phyloP scores from a whole-genome alignment of 257 asterid species.

The Solanum etuberosum region DNA sequence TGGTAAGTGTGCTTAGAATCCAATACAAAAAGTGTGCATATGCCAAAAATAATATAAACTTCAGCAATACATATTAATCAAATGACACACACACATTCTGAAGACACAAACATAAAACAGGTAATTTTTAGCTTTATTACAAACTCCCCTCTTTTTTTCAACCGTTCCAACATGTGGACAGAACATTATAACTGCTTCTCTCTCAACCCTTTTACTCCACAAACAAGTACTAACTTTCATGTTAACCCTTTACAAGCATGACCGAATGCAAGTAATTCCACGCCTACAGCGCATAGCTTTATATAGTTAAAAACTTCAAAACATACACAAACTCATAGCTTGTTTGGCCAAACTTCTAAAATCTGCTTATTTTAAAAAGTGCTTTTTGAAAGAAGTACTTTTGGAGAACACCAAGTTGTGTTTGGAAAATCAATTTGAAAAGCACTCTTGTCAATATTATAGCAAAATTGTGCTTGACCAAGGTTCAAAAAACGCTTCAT shows the following conservation, averaged over 20 bases:
- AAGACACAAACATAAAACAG: background rate
- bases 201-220: background rate
- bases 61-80: background rate
- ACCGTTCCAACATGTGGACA: background rate
- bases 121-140: background rate
- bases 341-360: background rate
- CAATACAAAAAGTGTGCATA: background rate
- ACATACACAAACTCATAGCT: background rate
- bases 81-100: background rate
- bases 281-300: background rate
- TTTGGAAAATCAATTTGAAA: background rate
- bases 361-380: background rate
- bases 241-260: background rate
- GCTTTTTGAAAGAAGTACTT: background rate
- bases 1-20: background rate
- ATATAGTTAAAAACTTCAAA: background rate
- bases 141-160: background rate
- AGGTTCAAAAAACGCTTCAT: background rate
- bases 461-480: background rate
- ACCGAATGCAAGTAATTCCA: background rate
- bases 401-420: background rate
- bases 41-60: background rate
- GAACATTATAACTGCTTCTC: background rate
- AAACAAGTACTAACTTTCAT: background rate
- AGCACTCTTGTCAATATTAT: background rate